Conservation (phyloP, 352 stramenopile species). For the Phytophthora podocarpi region DNA sequence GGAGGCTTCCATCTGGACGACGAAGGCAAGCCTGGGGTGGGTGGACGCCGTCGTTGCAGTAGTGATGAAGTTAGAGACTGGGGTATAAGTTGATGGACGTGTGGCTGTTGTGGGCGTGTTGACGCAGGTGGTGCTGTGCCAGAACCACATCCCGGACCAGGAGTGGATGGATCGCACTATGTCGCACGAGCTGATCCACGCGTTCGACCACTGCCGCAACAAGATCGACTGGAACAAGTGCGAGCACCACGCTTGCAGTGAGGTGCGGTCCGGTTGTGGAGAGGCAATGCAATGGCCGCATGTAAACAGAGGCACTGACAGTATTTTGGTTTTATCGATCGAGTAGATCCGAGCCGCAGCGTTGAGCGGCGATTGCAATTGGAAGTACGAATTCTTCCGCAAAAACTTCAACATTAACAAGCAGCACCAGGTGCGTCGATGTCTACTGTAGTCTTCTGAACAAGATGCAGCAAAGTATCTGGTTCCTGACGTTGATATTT, state of each 20-base stretch:
- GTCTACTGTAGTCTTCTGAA: neutral
- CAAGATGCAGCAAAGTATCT: neutral
- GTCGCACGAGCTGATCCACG: conserved; percentile 93
- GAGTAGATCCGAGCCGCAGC: conserved; percentile 68
- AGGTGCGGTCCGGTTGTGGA: conserved; percentile 47
- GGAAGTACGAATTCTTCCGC: conserved; percentile 91
- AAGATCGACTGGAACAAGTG: conserved; percentile 94
- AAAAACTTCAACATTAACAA: conserved; percentile 91
- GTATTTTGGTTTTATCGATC: neutral
- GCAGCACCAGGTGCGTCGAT: conserved; percentile 80
- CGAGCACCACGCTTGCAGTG: conserved; percentile 92
- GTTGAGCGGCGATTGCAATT: conserved; percentile 91
- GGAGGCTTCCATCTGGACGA: conserved; percentile 87
- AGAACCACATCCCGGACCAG: conserved; percentile 92
- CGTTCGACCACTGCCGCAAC: conserved; percentile 92
- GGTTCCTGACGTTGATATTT: neutral
- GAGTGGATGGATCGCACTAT: conserved; percentile 93
- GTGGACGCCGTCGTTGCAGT: conserved; percentile 13
- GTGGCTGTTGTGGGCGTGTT: conserved; percentile 6
- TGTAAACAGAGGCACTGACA: neutral
- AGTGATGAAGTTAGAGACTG: too few relatives aligned
- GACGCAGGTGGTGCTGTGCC: conserved; percentile 80
- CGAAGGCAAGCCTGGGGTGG: conserved; percentile 65
- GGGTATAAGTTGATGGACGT: conserved; percentile 1
- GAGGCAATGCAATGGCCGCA: neutral